Base-by-base conservation (phyloP, 345 rosid species). In the Adansonia digitata region DNA sequence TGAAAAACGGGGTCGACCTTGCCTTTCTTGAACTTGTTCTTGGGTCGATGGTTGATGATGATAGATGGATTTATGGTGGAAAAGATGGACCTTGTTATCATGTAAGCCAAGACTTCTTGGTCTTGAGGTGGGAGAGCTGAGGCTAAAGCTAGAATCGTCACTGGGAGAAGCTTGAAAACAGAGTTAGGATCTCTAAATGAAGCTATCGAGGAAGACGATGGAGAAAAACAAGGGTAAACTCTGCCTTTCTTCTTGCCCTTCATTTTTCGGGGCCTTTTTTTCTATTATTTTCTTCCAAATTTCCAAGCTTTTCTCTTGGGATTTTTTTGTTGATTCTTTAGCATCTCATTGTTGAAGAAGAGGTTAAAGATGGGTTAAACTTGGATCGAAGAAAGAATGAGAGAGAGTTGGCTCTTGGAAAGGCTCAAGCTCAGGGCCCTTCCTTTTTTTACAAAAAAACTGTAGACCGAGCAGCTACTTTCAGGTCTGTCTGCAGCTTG, bases 101-200 rank as follows among this genome's bases (percentile, higher is more conserved):
- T 48, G 46, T 80, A 83, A 40, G 85, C 81, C 10, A 83, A 5
- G 7, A 83, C 81, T 62, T 83, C 83, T 42, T 40, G 79, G 77
- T 83, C 85, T 2, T 77, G 76, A 5, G 35, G 40, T 2, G 81
- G 77, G 7, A 80, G 83, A 43, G 78, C 24, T 1, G 52, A 62
- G 20, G 80, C 81, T 13, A 77, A 64, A 20, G 79, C 81, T 43
- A 80, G 57, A 26, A 83, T 62, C 42, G 79, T 37, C 9, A 49
- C 67, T 2, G 85, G 83, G 1, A 80, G 75, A 26, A 77, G 75
- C 53, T 75, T 77, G 3, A 83, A 57, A n/a, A 77, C 77, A 4
- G 83, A 65, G 46, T 77, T 65, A n/a, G 85, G 72, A 57, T 77
- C 74, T 61, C 66, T 74, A 57, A 3, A 78, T 7, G 75, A 71